These are phyloP conservation scores for Leptographium lundbergii DNA, from an alignment of 2,329 filamentous ascomycete species.

Conservation along the genomic window DNA sequence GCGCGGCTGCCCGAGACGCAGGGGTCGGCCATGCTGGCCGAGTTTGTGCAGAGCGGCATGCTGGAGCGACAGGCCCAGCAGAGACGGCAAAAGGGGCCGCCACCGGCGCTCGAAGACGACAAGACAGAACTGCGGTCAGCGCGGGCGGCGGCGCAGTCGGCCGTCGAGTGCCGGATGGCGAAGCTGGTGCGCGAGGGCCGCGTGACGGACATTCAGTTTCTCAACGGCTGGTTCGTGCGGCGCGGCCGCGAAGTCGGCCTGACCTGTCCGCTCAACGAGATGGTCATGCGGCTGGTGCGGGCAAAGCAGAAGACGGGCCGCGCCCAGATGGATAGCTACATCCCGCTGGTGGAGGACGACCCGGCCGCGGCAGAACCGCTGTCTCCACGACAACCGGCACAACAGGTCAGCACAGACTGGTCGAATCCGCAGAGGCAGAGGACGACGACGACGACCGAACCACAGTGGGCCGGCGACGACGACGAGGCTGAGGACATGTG, in stretches of 20 bases:
- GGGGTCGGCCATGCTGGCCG: slow-evolving; percentile 41
- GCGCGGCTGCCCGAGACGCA: slow-evolving; percentile 61
- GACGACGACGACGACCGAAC: too few species aligned
- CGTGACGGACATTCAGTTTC: slow-evolving; percentile 65
- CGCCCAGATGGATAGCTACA: not conserved
- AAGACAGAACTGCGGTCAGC: slow-evolving; percentile 23
- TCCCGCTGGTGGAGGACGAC: slow-evolving; percentile 2
- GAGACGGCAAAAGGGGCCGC: not conserved
- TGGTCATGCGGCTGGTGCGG: slow-evolving; percentile 60
- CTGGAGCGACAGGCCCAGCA: slow-evolving; percentile 40
- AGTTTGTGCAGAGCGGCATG: slow-evolving; percentile 44
- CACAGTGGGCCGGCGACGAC: too few species aligned
- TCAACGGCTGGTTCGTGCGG: slow-evolving; percentile 77
- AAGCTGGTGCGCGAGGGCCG: slow-evolving; percentile 48
- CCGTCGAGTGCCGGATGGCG: slow-evolving; percentile 48
- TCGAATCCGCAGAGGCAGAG: too few species aligned
- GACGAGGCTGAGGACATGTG: too few species aligned
- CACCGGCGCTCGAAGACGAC: not conserved
- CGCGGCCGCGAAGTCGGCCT: slow-evolving; percentile 62
- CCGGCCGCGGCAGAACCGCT: not conserved
- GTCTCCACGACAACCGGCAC: too few species aligned
- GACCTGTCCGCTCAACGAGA: slow-evolving; percentile 57
- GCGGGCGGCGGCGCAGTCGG: too few species aligned
- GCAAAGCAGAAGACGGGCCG: slow-evolving; percentile 40
- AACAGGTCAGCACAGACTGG: too few species aligned